Percentiles rank a stretch among this genome's conserved stretches.
phyloP scores from a whole-genome alignment of 805 yeast genomes.

The Naumovozyma dairenensis region DNA sequence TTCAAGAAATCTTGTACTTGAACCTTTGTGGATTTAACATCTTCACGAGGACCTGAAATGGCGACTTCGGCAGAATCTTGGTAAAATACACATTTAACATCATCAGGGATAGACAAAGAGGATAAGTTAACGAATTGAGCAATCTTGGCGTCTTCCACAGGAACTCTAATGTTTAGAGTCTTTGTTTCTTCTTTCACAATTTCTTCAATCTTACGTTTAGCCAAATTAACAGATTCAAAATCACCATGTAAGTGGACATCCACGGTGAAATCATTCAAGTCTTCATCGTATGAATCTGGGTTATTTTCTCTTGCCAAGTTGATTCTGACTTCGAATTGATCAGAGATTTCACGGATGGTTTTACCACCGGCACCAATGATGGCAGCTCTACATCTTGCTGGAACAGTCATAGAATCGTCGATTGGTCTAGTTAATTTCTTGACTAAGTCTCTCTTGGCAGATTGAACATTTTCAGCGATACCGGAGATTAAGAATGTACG shows the following conservation, averaged over 20 bases:
- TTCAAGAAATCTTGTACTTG: constrained; percentile 38
- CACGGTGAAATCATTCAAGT: constrained; percentile 49
- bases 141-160: constrained; percentile 33
- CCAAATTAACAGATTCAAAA: constrained; percentile 67
- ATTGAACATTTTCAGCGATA: constrained; percentile 48
- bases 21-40: constrained; percentile 46
- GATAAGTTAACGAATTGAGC: constrained; percentile 26
- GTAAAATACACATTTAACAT: constrained; percentile 18
- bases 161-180: constrained; percentile 39
- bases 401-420: constrained; percentile 49
- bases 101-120: constrained; percentile 10
- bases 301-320: constrained; percentile 33
- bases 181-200: constrained; percentile 72
- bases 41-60: constrained; percentile 64
- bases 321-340: constrained; percentile 62
- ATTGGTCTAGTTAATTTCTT: constrained; percentile 72
- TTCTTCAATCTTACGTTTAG: constrained; percentile 56
- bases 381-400: constrained; percentile 64
- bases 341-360: constrained; percentile 69
- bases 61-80: constrained; percentile 33
- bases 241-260: constrained; percentile 71
- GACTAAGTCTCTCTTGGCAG: constrained; percentile 67
- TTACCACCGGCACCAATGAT: constrained; percentile 85
- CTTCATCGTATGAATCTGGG: constrained; percentile 39
- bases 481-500: constrained; percentile 83